phyloP scores from a whole-genome alignment of 2,329 filamentous ascomycete species.

The Diaporthe destruens region DNA sequence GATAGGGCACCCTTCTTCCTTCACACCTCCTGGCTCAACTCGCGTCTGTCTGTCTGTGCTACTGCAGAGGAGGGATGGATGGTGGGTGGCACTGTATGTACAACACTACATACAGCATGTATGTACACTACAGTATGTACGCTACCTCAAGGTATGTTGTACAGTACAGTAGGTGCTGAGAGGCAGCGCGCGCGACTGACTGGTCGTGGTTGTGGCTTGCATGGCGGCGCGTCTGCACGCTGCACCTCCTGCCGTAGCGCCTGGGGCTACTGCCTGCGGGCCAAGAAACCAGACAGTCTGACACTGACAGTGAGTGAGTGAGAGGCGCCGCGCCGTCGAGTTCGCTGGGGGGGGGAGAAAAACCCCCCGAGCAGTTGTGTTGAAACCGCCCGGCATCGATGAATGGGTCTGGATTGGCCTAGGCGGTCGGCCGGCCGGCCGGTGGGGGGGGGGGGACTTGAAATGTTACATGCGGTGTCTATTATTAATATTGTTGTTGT shows the following conservation, averaged over 20 bases:
- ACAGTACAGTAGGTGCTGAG: no score
- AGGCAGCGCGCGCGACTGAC: background rate
- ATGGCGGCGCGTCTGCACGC: slow-evolving; percentile 37
- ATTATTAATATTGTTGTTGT: background rate
- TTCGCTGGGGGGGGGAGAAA: background rate
- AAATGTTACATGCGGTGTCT: slow-evolving; percentile 32
- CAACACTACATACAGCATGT: no score
- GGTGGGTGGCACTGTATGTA: background rate
- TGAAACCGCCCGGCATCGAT: slow-evolving; percentile 5
- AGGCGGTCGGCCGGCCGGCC: background rate
- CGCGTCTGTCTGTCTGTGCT: slow-evolving; percentile 24
- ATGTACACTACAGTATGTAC: background rate
- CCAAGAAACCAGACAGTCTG: background rate
- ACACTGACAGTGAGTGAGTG: no score
- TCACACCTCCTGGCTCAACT: background rate
- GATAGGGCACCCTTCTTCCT: background rate
- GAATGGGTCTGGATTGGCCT: slow-evolving; percentile 16
- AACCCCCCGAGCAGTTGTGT: slow-evolving; percentile 5
- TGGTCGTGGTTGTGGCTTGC: background rate
- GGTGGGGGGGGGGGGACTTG: background rate
- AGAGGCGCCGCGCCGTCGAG: background rate
- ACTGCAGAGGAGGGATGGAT: slow-evolving; percentile 11
- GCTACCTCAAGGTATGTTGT: background rate
- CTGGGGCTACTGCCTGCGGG: slow-evolving; percentile 26
- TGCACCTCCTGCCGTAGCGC: slow-evolving; percentile 41